Evolutionary conservation across 345 rosid species (phyloP), one percentile per base, ranked within the genome.

Genomic region (Rhodamnia rubescens): DNA sequence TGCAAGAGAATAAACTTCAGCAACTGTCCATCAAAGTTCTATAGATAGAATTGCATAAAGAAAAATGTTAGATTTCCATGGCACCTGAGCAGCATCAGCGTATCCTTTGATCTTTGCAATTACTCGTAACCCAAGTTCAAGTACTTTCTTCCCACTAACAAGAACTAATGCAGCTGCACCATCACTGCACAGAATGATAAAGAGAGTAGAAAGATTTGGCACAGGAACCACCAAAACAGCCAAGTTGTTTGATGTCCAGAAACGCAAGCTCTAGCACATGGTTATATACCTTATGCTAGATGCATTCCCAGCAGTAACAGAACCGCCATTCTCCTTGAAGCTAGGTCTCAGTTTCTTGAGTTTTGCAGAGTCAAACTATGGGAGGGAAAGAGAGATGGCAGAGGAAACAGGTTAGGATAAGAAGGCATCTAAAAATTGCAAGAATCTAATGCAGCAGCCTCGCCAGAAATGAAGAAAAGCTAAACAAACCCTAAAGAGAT

Each of bases 241-340:
- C 56, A 50, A 36, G 22, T 11, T 4, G 14, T 82, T n/a, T 40
- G 57, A 82, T 82, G 5, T 51, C 83, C 83, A 49, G 36, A 44
- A 44, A 27, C 3, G 26, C 69, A 59, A 13, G 54, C 53, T 55
- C 27, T 59, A 44, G 53, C 26, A 51, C 22, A 36, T 26, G 47
- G 74, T 42, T 44, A 42, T 12, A 97, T 12, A 97, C 99, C 98
- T 96, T 92, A 94, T 96, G 89, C 90, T 94, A 87, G 99, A 96
- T 88, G 99, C 99, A 93, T 97, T 97, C 87, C 99, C 98, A 15
- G 99, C 98, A 29, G 99, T 97, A 86, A 97, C 96, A 49, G 98
- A 88, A 85, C 99, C 99, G 20, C 98, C 96, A 86, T 91, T 89
- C 69, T 90, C 90, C 92, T 94, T 95, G 89, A 97, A 97, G 90